Evolutionary conservation across 2,329 filamentous ascomycete genomes (phyloP).

Genomic region (Beauveria caledonica): DNA sequence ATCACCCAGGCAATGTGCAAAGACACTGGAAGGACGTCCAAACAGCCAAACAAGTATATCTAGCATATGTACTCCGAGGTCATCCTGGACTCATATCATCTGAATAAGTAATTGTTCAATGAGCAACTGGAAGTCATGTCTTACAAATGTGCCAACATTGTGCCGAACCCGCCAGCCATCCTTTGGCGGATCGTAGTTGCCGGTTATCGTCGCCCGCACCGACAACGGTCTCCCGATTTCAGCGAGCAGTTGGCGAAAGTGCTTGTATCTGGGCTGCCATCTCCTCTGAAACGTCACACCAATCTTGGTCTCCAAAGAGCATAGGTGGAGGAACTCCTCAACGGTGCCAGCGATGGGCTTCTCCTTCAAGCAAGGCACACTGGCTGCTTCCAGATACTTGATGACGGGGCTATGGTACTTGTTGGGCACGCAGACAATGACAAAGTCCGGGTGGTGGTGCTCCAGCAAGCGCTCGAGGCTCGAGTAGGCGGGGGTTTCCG

Average conservation of each 20-base stretch:
- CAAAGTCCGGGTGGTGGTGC: not conserved
- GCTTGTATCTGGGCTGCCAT: slow-evolving; percentile 1
- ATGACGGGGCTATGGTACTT: not conserved
- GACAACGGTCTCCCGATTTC: not conserved
- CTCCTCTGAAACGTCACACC: slow-evolving; percentile 2
- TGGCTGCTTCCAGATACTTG: not conserved
- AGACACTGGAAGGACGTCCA: not conserved
- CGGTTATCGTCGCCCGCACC: not conserved
- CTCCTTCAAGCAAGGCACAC: slow-evolving; percentile 2
- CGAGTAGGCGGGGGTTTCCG: not conserved
- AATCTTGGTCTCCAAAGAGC: not conserved
- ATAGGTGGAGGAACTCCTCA: not conserved
- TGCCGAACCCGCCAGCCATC: slow-evolving; percentile 2
- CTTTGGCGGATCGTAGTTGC: not conserved
- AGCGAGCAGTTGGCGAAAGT: not conserved
- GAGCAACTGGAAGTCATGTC: not conserved
- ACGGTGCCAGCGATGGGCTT: not conserved
- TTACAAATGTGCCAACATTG: slow-evolving; percentile 6
- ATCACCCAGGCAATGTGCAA: not conserved
- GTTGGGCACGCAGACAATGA: not conserved
- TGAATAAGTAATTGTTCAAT: not conserved
- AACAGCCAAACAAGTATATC: slow-evolving; percentile 5
- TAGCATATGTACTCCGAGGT: slow-evolving; percentile 5
- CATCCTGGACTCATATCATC: not conserved
- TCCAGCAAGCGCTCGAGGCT: not conserved